Base-by-base conservation (phyloP, 129 eudicot species). In the Lactuca saligna region DNA sequence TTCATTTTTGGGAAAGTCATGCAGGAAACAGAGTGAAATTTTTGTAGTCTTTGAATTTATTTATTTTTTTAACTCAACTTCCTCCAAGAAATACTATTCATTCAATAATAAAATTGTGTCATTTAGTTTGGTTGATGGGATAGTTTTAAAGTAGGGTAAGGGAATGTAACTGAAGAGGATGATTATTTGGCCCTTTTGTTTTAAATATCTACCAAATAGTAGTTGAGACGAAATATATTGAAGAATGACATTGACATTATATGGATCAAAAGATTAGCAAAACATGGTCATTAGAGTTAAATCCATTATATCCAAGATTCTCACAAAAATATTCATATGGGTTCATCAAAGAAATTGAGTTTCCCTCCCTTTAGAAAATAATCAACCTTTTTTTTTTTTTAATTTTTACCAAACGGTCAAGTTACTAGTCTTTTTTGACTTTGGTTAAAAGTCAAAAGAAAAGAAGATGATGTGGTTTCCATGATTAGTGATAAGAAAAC, bases 171-270 rank as follows among this genome's bases (percentile, higher is more conserved):
- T 59, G 39, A 57, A 32, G 59, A 68, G 56, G 41, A 39, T 41
- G 64, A 58, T 61, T 51, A 68, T 60, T 60, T 68, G 70, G 64
- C 56, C 70, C 61, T 61, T 60, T 61, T 51, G 48, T 31, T 51
- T 66, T 67, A 50, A 38, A 58, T 49, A 60, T 61, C 63, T 68
- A 68, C 80, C 80, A 59, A 61, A 68, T 51, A 51, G 69, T 68
- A 51, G 65, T 76, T 68, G 75, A 16, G 25, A 68, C 69, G 75
- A 76, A 68, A 53, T 60, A 51, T 51, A 7, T 53, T 76, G 65
- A 69, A 63, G 59, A 76, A 53, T 69, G 81, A 69, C 58, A 75
- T 17, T 60, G 64, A 75, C 80, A 76, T 61, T 62, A 41, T 48
- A 54, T 41, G 65, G 12, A 68, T 31, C 35, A 68, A 76, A 60